Evolutionary conservation across 768 basidiomycete genomes (phyloP).

Genomic region (Leccinum pellstonianum): DNA sequence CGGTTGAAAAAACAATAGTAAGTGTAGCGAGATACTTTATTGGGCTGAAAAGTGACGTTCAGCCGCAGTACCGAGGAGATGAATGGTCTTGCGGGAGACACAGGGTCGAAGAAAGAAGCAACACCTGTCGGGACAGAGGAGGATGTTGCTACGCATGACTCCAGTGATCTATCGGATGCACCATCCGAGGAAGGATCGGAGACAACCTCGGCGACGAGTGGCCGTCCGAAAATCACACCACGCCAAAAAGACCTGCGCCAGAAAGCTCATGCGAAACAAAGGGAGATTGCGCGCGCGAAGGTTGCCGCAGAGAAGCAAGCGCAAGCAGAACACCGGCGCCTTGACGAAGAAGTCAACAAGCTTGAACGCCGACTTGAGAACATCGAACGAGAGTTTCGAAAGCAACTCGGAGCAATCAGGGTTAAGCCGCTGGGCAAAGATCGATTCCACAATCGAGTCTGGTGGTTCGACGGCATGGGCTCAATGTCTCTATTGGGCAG

Average conservation of each 20-base stretch:
- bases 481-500: constrained; percentile 75
- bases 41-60: constrained; percentile 13
- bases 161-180: constrained; percentile 72
- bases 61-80: constrained; percentile 68
- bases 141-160: constrained; percentile 60
- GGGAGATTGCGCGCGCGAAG: constrained; percentile 76
- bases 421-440: constrained; percentile 89
- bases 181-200: constrained; percentile 63
- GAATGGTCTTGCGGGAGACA: constrained; percentile 57
- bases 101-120: constrained; percentile 47
- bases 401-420: constrained; percentile 79
- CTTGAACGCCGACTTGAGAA: constrained; percentile 77
- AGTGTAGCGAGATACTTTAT: constrained; percentile 35
- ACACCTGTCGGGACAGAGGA: constrained; percentile 43
- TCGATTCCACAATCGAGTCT: constrained; percentile 91
- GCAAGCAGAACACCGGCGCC: constrained; percentile 74
- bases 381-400: constrained; percentile 93
- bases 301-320: constrained; percentile 80
- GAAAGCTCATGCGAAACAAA: constrained; percentile 70
- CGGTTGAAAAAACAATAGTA: constrained; percentile 85
- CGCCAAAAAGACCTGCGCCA: constrained; percentile 54
- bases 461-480: constrained; percentile 99
- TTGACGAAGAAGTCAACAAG: constrained; percentile 87
- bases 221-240: constrained; percentile 42
- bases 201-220: constrained; percentile 44